Evolutionary conservation across 1,139 yeast genomes (phyloP).

Genomic region (Blastobotrys indianensis): DNA sequence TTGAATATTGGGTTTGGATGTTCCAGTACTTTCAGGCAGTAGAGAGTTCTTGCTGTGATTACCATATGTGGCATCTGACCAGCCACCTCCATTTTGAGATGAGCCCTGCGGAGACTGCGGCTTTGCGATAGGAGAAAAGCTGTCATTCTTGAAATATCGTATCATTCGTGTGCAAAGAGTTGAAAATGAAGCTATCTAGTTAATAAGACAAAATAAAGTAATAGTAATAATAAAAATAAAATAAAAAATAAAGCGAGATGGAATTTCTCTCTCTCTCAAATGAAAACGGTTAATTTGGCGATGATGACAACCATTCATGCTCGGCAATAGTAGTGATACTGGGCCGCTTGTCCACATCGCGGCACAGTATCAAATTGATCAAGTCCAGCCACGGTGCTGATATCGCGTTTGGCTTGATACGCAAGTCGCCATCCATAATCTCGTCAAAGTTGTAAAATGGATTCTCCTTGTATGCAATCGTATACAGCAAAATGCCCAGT

Average conservation of each 20-base stretch:
- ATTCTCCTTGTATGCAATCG: constrained; percentile 87
- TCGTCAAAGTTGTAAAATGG: constrained; percentile 95
- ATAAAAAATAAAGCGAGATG: no score
- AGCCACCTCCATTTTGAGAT: no score
- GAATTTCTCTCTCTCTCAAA: no score
- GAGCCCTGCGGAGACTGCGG: no score
- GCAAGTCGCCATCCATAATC: constrained; percentile 81
- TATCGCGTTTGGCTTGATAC: constrained; percentile 52
- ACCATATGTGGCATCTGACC: no score
- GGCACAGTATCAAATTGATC: constrained; percentile 56
- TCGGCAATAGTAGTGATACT: constrained; percentile 61
- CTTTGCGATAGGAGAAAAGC: neutral
- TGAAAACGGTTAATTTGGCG: no score
- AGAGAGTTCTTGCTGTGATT: no score
- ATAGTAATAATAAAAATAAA: neutral
- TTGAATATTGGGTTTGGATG: no score
- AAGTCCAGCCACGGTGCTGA: constrained; percentile 51
- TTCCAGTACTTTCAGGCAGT: no score
- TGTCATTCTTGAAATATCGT: neutral
- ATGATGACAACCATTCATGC: constrained; percentile 55
- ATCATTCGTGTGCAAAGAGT: neutral
- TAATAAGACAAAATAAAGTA: neutral
- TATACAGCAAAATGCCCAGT: constrained; percentile 79
- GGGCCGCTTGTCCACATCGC: constrained; percentile 63
- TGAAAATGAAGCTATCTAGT: neutral